A percentile compares a stretch with the other conserved stretches of the same genome.
phyloP scores from a whole-genome alignment of 2,329 filamentous ascomycete species.

The Phialocephala subalpina region DNA sequence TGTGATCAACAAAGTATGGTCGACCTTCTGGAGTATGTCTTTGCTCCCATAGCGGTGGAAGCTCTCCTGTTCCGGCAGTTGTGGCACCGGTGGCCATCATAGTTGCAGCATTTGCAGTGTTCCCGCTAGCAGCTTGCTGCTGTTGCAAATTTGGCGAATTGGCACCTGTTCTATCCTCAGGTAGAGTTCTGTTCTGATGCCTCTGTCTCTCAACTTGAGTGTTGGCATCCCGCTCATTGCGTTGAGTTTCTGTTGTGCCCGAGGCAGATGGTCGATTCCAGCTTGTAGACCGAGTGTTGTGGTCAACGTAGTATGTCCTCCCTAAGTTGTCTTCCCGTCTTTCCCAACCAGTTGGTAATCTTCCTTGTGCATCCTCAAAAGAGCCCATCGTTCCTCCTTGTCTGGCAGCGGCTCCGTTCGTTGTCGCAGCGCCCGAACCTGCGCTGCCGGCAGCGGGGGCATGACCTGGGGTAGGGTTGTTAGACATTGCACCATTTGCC shows the following conservation, averaged over 20 bases:
- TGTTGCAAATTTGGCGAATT: constrained; percentile 82
- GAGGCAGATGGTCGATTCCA: constrained; percentile 90
- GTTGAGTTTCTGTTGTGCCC: constrained; percentile 78
- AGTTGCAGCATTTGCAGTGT: constrained; percentile 66
- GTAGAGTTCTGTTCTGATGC: constrained; percentile 94
- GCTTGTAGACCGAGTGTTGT: constrained; percentile 95
- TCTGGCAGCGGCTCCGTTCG: constrained; percentile 37
- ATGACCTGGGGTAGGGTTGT: constrained; percentile 43
- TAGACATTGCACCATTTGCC: constrained; percentile 42
- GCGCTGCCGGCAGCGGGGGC: constrained; percentile 44
- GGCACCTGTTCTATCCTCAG: constrained; percentile 92
- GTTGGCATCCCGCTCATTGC: constrained; percentile 84
- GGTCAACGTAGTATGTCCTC: constrained; percentile 97
- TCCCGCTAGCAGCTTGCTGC: constrained; percentile 48
- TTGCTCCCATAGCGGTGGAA: constrained; percentile 96
- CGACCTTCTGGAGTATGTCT: constrained; percentile 93
- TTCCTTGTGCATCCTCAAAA: constrained; percentile 95
- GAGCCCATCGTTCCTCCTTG: constrained; percentile 74
- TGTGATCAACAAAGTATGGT: constrained; percentile 98
- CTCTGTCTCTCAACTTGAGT: constrained; percentile 92
- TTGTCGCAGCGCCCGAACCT: constrained; percentile 35
- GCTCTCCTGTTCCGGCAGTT: constrained; percentile 91
- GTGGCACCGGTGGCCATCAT: constrained; percentile 97
- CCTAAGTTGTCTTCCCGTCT: constrained; percentile 93
- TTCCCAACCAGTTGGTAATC: constrained; percentile 94